Conservation (phyloP, 2,329 filamentous ascomycete species). For the Neofusicoccum parvum region DNA sequence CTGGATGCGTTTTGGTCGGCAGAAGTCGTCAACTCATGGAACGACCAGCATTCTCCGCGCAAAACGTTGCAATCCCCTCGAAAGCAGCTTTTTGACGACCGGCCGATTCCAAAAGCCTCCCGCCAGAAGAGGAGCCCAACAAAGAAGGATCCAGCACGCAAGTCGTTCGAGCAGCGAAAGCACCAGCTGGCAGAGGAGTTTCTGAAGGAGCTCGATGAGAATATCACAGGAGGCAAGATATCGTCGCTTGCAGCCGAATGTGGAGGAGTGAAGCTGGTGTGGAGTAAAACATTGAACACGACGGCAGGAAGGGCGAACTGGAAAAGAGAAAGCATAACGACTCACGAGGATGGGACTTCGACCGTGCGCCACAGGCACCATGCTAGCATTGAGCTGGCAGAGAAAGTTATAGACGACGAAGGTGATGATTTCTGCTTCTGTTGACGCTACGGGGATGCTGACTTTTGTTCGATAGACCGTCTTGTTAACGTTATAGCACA, state of each 20-base stretch:
- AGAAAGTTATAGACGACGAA: constrained; percentile 78
- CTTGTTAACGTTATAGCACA: constrained; percentile 92
- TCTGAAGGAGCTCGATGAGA: constrained; percentile 67
- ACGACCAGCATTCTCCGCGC: constrained; percentile 38
- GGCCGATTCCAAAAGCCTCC: constrained; percentile 24
- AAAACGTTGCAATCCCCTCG: constrained; percentile 38
- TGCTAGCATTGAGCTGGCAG: constrained; percentile 83
- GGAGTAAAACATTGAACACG: constrained; percentile 77
- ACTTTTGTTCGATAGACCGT: constrained; percentile 49
- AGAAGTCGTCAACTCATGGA: constrained; percentile 39
- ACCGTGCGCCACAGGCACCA: constrained; percentile 53
- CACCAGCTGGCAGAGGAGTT: constrained; percentile 65
- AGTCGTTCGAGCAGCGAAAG: constrained; percentile 65
- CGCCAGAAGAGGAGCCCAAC: constrained; percentile 34
- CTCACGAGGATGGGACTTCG: constrained; percentile 28
- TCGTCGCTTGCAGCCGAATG: constrained; percentile 60
- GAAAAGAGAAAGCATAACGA: constrained; percentile 47
- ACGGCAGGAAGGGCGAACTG: constrained; percentile 68
- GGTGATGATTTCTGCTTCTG: background rate
- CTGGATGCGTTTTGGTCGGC: constrained; percentile 43
- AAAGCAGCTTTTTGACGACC: constrained; percentile 25
- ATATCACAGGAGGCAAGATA: constrained; percentile 64
- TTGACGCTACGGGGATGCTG: background rate
- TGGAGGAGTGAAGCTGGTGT: constrained; percentile 71
- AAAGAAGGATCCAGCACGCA: constrained; percentile 37